Evolutionary conservation across 805 yeast genomes (phyloP), one percentile per base, ranked within the genome.

Genomic region (Nadsonia fulvescens): DNA sequence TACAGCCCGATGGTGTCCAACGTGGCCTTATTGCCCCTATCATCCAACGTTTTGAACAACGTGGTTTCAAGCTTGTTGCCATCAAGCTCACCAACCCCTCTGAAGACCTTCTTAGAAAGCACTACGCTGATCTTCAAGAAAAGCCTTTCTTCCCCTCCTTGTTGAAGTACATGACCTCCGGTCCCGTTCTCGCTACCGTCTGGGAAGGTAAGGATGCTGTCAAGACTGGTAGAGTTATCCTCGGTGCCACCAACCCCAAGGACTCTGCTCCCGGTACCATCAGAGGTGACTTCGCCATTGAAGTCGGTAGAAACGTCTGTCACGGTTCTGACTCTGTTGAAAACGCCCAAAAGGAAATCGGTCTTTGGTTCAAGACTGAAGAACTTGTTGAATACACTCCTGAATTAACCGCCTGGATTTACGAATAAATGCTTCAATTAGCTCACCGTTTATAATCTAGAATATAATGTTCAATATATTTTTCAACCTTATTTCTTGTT

Each of bases 161-260:
- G 60, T 69, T 79, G 53, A 66, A 81, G 40, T 83, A 83, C 79
- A 91, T 89, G 99, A 65, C 68, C 54, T 81, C 94, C 42, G 99
- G 99, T 47, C 99, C 99, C 54, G 76, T 89, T 46, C 71, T 86
- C 49, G 98, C 98, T 47, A 89, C 94, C 56, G 95, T 83, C 47
- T 89, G 99, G 99, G 96, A 89, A 64, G 99, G 99, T 62, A 89
- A 83, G 68, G 95, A 89, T 53, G 98, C 72, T 56, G 98, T 89
- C 59, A 83, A 86, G 67, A 93, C 79, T 60, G 98, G 98, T 58
- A 77, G 99, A 66, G 73, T 67, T 49, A 73, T 89, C 56, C 72
- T 89, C 50, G 99, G 99, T 63, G 96, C 98, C 46, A 89, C 98
- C 60, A 86, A 89, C 78, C 98, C 99, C 55, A 67, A 75, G 55